Evolutionary conservation across 257 asterid genomes (phyloP).

Genomic region (Jacaranda copaia): DNA sequence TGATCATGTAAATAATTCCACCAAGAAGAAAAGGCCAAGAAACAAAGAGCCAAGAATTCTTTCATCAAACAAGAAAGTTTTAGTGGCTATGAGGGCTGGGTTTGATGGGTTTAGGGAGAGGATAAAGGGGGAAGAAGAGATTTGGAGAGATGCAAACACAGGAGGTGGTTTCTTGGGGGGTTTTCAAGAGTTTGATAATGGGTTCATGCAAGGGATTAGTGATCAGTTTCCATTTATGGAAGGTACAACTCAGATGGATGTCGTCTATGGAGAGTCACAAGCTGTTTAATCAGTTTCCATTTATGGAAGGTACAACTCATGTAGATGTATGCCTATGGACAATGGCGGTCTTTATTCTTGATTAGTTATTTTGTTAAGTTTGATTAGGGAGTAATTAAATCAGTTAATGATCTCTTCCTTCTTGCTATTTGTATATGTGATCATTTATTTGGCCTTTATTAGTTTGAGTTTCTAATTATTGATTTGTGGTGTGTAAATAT

Average conservation of each 20-base stretch:
- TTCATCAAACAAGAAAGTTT: conserved; percentile 45
- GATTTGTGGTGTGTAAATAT: not conserved
- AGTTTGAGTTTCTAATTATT: not conserved
- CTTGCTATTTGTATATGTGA: not conserved
- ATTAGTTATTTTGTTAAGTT: not conserved
- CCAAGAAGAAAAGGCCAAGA: conserved; percentile 19
- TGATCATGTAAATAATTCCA: not conserved
- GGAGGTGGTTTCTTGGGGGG: conserved; percentile 8
- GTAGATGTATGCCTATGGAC: conserved; percentile 34
- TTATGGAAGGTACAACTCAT: conserved; percentile 38
- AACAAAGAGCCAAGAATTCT: conserved; percentile 29
- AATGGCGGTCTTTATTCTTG: not conserved
- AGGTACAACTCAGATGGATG: conserved; percentile 41
- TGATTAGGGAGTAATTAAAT: not conserved
- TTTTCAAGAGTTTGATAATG: conserved; percentile 32
- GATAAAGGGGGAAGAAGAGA: conserved; percentile 81
- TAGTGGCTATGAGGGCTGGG: conserved; percentile 39
- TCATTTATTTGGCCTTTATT: not conserved
- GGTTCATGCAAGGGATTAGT: conserved; percentile 52
- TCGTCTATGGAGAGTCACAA: conserved; percentile 23
- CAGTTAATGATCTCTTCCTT: not conserved
- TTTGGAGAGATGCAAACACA: conserved; percentile 63
- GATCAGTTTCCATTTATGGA: conserved; percentile 48
- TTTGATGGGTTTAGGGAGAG: conserved; percentile 46
- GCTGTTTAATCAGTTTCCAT: conserved; percentile 39